Evolutionary conservation across 2,329 filamentous ascomycete genomes (phyloP), one percentile per base, ranked within the genome.

Genomic region (Aspergillus udagawae): DNA sequence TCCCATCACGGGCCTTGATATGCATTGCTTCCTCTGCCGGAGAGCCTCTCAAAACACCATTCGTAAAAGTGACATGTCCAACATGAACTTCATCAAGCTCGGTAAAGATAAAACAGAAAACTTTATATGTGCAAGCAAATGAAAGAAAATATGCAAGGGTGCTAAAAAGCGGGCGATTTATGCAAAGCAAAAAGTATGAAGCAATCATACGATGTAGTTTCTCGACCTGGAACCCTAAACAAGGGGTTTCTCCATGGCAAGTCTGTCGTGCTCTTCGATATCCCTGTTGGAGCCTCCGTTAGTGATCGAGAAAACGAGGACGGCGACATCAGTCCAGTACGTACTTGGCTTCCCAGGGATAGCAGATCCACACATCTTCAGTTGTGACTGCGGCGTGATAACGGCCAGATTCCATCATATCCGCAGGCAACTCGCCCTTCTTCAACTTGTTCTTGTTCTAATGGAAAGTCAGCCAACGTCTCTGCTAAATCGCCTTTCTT

Each of bases 401-500:
- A 67, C 88, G 83, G 56, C 84, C 83, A 55, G 86, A 77, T 44
- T 82, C 77, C 63, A 93, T 81, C 84, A 97, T 91, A 41, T 91
- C 86, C 21, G 84, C 70, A 10, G 94, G 92, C 56, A 99, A 82
- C 21, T 78, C 78, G 54, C 94, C 94, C 83, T 97, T 96, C 87
- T 99, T 99, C 55, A 79, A 63, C 84, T 99, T 97, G 77, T 97
- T 86, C 86, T 99, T 99, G 83, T 99, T 99, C 87, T 91, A 65
- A 60, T 54, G 17, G 42, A 49, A 42, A 23, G 48, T 63, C 25
- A 61, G 56, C n/a, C 61, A 27, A 61, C 21, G 4, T 4, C 8
- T 25, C n/a, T 23, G 17, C 21, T 28, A 12, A 28, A 50, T 25
- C 21, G 35, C n/a, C 14, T 3, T 14, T 6, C n/a, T 20, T 20